phyloP scores from a whole-genome alignment of 2,329 filamentous ascomycete species.

The Trichoderma brevicompactum region DNA sequence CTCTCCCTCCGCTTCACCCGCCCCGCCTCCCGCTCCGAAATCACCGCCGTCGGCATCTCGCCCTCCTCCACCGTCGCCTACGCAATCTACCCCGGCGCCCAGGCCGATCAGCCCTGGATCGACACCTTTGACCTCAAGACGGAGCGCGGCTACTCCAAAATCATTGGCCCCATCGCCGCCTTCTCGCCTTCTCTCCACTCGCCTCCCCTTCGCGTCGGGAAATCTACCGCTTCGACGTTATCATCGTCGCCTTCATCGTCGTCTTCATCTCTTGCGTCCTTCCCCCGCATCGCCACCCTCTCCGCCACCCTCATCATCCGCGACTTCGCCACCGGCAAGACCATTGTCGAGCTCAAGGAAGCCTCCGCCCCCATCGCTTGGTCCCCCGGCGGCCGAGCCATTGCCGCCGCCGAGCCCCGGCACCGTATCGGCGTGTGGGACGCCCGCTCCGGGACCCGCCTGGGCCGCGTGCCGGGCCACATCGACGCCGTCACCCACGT shows the following conservation, averaged over 20 bases:
- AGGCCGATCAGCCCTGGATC: conserved; percentile 43
- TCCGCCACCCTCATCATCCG: conserved; percentile 40
- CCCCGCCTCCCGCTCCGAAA: conserved; percentile 39
- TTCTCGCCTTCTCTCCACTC: conserved; percentile 32
- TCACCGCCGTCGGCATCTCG: conserved; percentile 41
- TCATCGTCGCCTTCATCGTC: not conserved
- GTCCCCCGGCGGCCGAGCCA: conserved; percentile 39
- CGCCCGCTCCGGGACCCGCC: conserved; percentile 35
- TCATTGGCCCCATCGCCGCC: conserved; percentile 40
- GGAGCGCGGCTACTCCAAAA: conserved; percentile 39
- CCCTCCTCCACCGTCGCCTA: conserved; percentile 36
- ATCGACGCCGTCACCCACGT: conserved; percentile 45
- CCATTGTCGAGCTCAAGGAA: conserved; percentile 40
- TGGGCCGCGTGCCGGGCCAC: conserved; percentile 44
- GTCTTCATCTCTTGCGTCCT: not conserved
- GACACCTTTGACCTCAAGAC: conserved; percentile 42
- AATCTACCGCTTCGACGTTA: not conserved
- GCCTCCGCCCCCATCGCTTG: conserved; percentile 41
- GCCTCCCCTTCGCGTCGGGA: not conserved
- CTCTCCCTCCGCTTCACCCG: conserved; percentile 39
- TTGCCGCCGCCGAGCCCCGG: conserved; percentile 40
- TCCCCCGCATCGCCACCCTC: conserved; percentile 38
- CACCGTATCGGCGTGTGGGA: conserved; percentile 43
- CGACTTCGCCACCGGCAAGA: conserved; percentile 41
- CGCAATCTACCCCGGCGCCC: conserved; percentile 39